These are phyloP conservation scores for Colletotrichum abscissum DNA, from an alignment of 2,329 filamentous ascomycete genomes.

Conservation along the genomic window DNA sequence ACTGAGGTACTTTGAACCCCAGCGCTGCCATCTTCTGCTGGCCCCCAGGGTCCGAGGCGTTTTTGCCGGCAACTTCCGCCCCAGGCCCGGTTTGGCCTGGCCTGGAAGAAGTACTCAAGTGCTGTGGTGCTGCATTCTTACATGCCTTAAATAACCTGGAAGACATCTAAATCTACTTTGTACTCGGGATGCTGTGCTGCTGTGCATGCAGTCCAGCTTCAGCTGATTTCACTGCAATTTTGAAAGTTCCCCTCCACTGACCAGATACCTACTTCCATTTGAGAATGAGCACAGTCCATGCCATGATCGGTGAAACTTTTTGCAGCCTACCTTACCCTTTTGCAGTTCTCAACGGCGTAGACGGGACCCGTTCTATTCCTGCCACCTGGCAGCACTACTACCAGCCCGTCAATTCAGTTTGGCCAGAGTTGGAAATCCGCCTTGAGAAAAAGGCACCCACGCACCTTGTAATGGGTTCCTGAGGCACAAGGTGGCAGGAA, in stretches of 20 bases:
- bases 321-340: not conserved
- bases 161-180: not conserved
- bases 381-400: not conserved
- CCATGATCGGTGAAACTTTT: constrained; percentile 15
- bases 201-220: not conserved
- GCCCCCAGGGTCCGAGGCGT: constrained; percentile 19
- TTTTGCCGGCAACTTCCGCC: constrained; percentile 33
- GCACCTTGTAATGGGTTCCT: not conserved
- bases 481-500: not conserved
- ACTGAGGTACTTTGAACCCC: constrained; percentile 14
- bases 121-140: not conserved
- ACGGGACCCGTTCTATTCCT: not conserved
- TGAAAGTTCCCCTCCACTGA: not conserved
- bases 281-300: not conserved
- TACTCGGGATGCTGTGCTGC: not conserved
- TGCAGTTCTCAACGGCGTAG: not conserved
- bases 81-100: constrained; percentile 2
- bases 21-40: constrained; percentile 23
- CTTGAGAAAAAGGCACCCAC: not conserved
- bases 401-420: not conserved
- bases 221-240: constrained; percentile 11
- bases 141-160: not conserved
- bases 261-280: not conserved
- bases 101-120: not conserved
- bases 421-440: no score